Conservation (phyloP, 257 asterid genomes). For the Jacaranda copaia region DNA sequence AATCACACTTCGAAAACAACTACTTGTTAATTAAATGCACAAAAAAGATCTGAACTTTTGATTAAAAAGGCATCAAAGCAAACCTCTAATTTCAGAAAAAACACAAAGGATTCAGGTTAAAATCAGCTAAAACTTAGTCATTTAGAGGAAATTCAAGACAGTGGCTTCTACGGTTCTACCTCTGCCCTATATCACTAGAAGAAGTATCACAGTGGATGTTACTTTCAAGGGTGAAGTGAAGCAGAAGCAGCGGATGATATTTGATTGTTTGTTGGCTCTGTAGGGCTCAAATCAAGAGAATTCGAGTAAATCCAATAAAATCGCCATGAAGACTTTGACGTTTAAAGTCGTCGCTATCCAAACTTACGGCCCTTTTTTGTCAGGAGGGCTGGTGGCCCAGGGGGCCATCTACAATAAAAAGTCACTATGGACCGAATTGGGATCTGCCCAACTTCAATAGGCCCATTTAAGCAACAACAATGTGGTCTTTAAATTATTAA, state of each 20-base stretch:
- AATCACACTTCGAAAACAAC: too few relatives aligned
- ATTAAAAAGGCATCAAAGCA: not conserved
- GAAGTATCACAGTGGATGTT: not conserved
- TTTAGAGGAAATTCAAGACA: not conserved
- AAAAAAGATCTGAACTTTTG: not conserved
- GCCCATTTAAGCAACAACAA: too few relatives aligned
- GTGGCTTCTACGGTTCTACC: not conserved
- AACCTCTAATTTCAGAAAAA: not conserved
- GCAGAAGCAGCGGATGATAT: constrained; percentile 1
- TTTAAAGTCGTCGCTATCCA: too few relatives aligned
- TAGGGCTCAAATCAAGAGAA: constrained; percentile 13
- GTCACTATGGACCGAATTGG: too few relatives aligned
- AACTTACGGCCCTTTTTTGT: too few relatives aligned
- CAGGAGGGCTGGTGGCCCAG: too few relatives aligned
- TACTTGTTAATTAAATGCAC: too few relatives aligned
- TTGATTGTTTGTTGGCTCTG: too few relatives aligned
- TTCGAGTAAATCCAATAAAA: constrained; percentile 12
- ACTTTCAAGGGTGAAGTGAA: not conserved
- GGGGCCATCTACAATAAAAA: too few relatives aligned
- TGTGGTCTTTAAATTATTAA: too few relatives aligned
- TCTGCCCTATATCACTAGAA: not conserved
- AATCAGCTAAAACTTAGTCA: not conserved
- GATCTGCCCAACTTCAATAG: too few relatives aligned
- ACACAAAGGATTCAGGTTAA: not conserved
- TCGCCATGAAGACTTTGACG: too few relatives aligned